Base-by-base conservation (phyloP, 1,284 basidiomycete species). In the Sanghuangporus weigelae region DNA sequence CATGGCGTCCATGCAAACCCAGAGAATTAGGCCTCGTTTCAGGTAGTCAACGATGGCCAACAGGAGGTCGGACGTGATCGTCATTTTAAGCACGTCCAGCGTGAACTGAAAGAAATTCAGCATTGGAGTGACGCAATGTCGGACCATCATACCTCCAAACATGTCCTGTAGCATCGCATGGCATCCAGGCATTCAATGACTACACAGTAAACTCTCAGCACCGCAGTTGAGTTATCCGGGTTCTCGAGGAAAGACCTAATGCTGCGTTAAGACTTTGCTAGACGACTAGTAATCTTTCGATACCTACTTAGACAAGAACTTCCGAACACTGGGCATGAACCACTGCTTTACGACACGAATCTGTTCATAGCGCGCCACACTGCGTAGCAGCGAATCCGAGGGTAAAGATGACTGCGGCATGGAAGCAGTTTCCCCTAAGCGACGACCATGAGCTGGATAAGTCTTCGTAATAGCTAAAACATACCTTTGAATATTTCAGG, bases 1-100 rank as follows among this genome's bases (percentile, higher is more conserved):
- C 64, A 84, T 81, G n/a, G 76, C 78, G 68, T 88, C 80, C 85
- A 92, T 89, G 67, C 87, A 89, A 14, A 82, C 81, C 90, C 90
- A 93, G 35, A 92, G 84, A 19, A 82, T 81, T 19, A 83, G 79
- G 67, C 87, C 86, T 14, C 87, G 82, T 64, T 83, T 81, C 7
- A 92, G 77, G 2, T 84, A 85, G 66, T 87, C 84, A 21, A 91
- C 79, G 2, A 89, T 79, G 0, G 82, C 81, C 3, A 79, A 78
- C 35, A 92, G 75, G 2, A 85, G 74, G 31, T 87, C 81, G 0
- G 75, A 72, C 31, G 81, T 78, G 2, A 74, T 75, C 1, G 81
- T 78, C 65, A 81, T 77, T 57, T 82, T 79, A 57, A 92, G 72
- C 23, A 85, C 73, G 59, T 73, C 80, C 26, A 90, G 70, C 26